Evolutionary conservation across 192 early-diverging fungal species (phyloP), one percentile per base, ranked within the genome.

Genomic region (Spizellomyces sp.): DNA sequence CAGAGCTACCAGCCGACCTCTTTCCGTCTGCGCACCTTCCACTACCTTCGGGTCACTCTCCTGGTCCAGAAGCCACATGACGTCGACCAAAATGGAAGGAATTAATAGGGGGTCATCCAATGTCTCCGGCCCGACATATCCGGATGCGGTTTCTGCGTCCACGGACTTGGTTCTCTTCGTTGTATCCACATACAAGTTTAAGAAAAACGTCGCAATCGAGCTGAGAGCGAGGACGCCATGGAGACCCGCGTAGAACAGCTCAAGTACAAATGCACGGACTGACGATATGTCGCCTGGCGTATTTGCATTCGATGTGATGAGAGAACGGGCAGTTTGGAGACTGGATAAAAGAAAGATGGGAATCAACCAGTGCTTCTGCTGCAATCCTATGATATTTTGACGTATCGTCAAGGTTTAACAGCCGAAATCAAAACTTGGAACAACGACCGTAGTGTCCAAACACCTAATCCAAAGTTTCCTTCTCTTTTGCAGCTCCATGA

Each of bases 1-100:
- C 45, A 75, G 42, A 6, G 17, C 55, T 22, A 69, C 36, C 14
- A 77, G 48, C 15, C 67, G 21, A 17, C 43, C n/a, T 10, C 52
- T 59, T 45, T 60, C 36, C 43, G 46, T 42, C 21, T 27, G 21
- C n/a, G 67, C 45, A 45, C 36, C 45, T 52, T 50, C 52, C 50
- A 41, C 14, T 50, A 58, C 66, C 12, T 14, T 43, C 21, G 71
- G 52, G 12, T 73, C 70, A 14, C 45, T 57, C 15, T 59, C 36
- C 78, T 77, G 75, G 45, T 79, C 75, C 21, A 77, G n/a, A 14
- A 71, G 59, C 78, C 78, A 77, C 46, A 73, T n/a, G 10, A 48
- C 43, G 58, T 77, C 75, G 19, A 60, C 70, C n/a, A 77, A 5
- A 9, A 77, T 9, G 5, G 62, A 70, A 21, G 74, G 68, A 7